phyloP scores from a whole-genome alignment of 106 monocot species.

The Dendrobium huoshanense region DNA sequence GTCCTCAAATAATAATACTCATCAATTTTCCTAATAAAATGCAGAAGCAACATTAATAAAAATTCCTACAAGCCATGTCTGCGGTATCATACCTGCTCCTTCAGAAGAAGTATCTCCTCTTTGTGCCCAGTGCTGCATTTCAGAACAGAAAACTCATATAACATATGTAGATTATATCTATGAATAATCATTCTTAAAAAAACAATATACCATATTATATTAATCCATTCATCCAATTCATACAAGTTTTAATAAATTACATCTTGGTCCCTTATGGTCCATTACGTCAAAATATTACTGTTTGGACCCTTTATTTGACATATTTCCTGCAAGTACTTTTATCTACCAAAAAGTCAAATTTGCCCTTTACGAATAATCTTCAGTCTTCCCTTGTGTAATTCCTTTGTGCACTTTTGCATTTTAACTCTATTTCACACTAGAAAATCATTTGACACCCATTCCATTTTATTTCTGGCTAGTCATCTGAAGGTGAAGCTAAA shows the following conservation, averaged over 20 bases:
- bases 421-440: background rate
- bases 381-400: background rate
- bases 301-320: background rate
- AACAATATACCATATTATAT: background rate
- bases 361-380: background rate
- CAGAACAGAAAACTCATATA: conserved; percentile 8
- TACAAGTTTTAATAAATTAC: background rate
- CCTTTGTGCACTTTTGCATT: background rate
- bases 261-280: background rate
- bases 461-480: background rate
- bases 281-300: background rate
- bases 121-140: conserved; percentile 75
- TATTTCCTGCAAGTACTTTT: background rate
- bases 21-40: background rate
- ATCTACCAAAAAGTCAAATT: background rate
- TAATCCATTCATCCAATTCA: background rate
- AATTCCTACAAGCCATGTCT: background rate
- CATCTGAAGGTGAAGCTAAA: too few species aligned
- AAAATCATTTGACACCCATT: background rate
- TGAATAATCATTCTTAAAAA: background rate
- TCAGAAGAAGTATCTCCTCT: conserved; percentile 77
- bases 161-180: background rate
- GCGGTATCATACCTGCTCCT: conserved; percentile 48
- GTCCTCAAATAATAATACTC: too few species aligned
- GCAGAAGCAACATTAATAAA: background rate